These are phyloP conservation scores for Fusarium sororula DNA, from an alignment of 2,329 filamentous ascomycete species.

Conservation along the genomic window DNA sequence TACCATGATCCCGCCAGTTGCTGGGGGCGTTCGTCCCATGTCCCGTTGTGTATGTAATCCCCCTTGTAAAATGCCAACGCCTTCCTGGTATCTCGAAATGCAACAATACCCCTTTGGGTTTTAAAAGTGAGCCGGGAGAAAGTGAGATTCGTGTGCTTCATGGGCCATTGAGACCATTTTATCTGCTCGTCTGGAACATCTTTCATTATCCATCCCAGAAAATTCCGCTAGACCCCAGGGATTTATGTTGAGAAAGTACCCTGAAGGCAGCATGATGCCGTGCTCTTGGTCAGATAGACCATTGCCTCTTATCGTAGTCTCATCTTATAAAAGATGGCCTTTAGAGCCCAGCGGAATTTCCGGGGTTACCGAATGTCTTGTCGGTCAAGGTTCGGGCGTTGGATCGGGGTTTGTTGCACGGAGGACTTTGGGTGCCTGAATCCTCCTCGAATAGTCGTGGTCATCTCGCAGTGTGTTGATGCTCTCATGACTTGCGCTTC, in stretches of 20 bases:
- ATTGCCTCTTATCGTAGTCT: not conserved
- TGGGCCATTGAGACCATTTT: slow-evolving; percentile 40
- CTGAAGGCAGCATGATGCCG: not conserved
- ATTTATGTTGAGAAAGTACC: not conserved
- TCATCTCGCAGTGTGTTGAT: slow-evolving; percentile 71
- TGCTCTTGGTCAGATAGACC: not conserved
- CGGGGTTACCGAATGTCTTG: not conserved
- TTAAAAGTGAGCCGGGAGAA: slow-evolving; percentile 36
- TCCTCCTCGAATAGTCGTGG: slow-evolving; percentile 70
- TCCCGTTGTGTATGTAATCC: slow-evolving; percentile 35
- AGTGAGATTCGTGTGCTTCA: slow-evolving; percentile 47
- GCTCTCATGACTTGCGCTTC: slow-evolving; percentile 70
- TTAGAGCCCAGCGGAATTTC: not conserved
- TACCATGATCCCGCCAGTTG: slow-evolving; percentile 24
- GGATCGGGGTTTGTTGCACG: slow-evolving; percentile 71
- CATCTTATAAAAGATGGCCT: not conserved
- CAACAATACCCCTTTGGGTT: slow-evolving; percentile 39
- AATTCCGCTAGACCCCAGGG: not conserved
- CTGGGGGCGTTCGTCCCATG: slow-evolving; percentile 22
- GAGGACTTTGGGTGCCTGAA: slow-evolving; percentile 66
- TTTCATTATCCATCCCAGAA: slow-evolving; percentile 14
- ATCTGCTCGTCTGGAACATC: slow-evolving; percentile 27
- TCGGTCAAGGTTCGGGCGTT: slow-evolving; percentile 28
- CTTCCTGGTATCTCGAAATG: slow-evolving; percentile 53
- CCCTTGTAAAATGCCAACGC: slow-evolving; percentile 46